phyloP scores from a whole-genome alignment of 257 asterid genomes.

The Solanum rostratum region DNA sequence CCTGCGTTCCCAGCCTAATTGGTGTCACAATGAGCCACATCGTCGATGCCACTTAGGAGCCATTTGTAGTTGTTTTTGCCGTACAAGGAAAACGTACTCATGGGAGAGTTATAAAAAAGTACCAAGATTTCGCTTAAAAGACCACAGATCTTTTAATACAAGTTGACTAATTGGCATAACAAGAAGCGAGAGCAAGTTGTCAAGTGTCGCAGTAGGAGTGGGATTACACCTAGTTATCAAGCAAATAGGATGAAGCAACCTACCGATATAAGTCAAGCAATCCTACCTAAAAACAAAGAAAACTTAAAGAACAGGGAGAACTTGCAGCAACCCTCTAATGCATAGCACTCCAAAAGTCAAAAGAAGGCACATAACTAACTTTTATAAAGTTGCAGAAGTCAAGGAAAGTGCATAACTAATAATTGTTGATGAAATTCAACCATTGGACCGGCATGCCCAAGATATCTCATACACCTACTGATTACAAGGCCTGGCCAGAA shows the following conservation, averaged over 20 bases:
- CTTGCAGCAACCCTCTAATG: not conserved
- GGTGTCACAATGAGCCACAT: not conserved
- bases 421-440: not conserved
- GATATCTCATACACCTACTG: not conserved
- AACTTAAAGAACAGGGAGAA: not conserved
- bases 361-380: not conserved
- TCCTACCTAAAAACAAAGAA: not conserved
- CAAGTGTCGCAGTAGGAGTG: not conserved
- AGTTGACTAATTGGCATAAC: not conserved
- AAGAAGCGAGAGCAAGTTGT: not conserved
- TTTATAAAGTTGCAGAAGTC: not conserved
- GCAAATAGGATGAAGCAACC: not conserved
- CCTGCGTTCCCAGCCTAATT: not conserved
- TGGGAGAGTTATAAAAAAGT: not conserved
- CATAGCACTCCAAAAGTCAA: not conserved
- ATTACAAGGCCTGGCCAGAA: not conserved
- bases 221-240: not conserved
- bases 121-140: not conserved
- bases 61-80: not conserved
- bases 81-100: not conserved
- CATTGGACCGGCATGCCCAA: not conserved
- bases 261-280: not conserved
- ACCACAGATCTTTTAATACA: not conserved
- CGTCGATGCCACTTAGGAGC: not conserved
- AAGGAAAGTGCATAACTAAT: not conserved